These are phyloP conservation scores for Aspergillus versicolor DNA, from an alignment of 2,329 filamentous ascomycete genomes.

Conservation along the genomic window DNA sequence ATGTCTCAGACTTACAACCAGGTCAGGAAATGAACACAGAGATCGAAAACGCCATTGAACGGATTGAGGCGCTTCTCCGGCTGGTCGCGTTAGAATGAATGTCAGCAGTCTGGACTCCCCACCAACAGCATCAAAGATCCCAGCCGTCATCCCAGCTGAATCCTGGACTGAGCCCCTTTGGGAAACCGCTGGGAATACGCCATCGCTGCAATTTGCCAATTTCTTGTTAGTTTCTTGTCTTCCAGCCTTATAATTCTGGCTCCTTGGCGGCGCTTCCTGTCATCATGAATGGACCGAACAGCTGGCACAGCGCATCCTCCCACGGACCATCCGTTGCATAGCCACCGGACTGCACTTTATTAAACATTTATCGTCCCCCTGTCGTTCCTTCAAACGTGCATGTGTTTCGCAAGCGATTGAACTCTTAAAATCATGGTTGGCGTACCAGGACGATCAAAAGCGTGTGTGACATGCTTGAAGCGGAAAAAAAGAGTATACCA, in stretches of 20 bases:
- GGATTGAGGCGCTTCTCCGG: not conserved
- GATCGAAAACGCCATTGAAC: not conserved
- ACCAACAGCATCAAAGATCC: too few species aligned
- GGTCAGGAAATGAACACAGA: not conserved
- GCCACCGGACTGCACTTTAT: not conserved
- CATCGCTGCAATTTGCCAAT: not conserved
- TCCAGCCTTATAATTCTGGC: slow-evolving; percentile 2
- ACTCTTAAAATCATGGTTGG: slow-evolving; percentile 3
- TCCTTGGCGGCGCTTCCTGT: not conserved
- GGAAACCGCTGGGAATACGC: not conserved
- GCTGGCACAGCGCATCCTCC: not conserved
- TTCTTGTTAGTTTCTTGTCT: not conserved
- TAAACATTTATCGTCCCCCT: not conserved
- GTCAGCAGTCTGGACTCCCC: not conserved
- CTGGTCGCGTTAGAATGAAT: too few species aligned
- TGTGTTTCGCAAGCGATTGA: not conserved
- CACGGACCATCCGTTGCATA: not conserved
- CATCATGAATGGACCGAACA: not conserved
- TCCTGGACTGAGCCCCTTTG: too few species aligned
- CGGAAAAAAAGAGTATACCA: slow-evolving; percentile 8
- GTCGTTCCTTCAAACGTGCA: not conserved
- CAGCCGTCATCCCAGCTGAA: too few species aligned
- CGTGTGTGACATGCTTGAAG: slow-evolving; percentile 10
- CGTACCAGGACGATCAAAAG: slow-evolving; percentile 11
- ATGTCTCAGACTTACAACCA: not conserved